phyloP scores from a whole-genome alignment of 371 early-diverging fungal genomes.

The Rhizoclosmatium hyalinum region DNA sequence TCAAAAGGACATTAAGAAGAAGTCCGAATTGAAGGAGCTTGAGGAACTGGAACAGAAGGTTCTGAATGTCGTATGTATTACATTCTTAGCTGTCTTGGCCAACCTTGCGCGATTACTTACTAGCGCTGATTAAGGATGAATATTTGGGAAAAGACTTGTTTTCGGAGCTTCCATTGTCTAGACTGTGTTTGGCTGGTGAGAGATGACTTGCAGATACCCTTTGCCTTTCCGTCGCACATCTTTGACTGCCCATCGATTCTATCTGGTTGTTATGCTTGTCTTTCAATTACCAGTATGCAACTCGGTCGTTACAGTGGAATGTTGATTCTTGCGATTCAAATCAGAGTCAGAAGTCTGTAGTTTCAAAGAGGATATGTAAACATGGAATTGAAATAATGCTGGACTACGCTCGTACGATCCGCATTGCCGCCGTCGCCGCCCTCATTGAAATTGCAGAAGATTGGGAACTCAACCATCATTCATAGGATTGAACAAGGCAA shows the following conservation, averaged over 20 bases:
- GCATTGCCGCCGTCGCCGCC: not conserved
- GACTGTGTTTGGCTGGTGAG: slow-evolving; percentile 19
- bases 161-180: slow-evolving; percentile 22
- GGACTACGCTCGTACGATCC: not conserved
- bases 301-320: not conserved
- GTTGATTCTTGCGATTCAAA: not conserved
- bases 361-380: not conserved
- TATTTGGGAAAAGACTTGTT: slow-evolving; percentile 17
- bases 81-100: not conserved
- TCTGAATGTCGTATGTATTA: slow-evolving; percentile 29
- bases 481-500: slow-evolving; percentile 58
- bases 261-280: too few relatives aligned
- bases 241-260: too few relatives aligned
- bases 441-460: too few relatives aligned
- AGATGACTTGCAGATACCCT: not conserved
- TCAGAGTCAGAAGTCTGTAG: not conserved
- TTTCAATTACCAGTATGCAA: too few relatives aligned
- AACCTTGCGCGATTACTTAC: slow-evolving; percentile 1
- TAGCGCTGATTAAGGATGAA: slow-evolving; percentile 24
- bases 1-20: slow-evolving; percentile 37
- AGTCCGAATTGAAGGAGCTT: slow-evolving; percentile 44
- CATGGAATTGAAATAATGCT: not conserved
- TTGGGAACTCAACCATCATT: not conserved
- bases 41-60: slow-evolving; percentile 38
- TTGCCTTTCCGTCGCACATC: too few relatives aligned